A percentile compares a stretch with the other conserved stretches of the same genome.
Evolutionary conservation across 768 basidiomycete species (phyloP).

Genomic region (Neoboletus subvelutipes): DNA sequence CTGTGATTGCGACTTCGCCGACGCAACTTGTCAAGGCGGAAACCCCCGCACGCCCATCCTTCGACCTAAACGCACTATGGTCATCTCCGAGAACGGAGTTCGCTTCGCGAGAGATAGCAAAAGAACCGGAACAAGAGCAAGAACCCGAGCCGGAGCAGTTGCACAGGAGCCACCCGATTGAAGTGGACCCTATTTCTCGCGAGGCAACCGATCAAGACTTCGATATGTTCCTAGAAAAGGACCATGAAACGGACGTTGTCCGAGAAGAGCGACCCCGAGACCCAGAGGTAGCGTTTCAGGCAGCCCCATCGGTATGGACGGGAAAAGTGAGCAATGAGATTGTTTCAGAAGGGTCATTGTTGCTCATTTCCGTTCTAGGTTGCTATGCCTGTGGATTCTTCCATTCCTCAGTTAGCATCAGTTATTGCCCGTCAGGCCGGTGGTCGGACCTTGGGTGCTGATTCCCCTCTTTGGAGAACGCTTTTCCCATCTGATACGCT

Average conservation of each 20-base stretch:
- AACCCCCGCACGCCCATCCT: slow-evolving; percentile 49
- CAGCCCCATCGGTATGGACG: slow-evolving; percentile 64
- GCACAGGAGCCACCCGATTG: slow-evolving; percentile 46
- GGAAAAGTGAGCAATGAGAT: slow-evolving; percentile 57
- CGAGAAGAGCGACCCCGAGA: slow-evolving; percentile 33
- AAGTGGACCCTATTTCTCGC: slow-evolving; percentile 34
- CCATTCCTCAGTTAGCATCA: slow-evolving; percentile 61
- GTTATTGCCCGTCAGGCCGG: slow-evolving; percentile 78
- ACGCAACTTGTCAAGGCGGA: slow-evolving; percentile 40
- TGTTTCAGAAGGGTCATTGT: slow-evolving; percentile 1
- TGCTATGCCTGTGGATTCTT: slow-evolving; percentile 77
- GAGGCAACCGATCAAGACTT: slow-evolving; percentile 78
- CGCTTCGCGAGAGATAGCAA: slow-evolving; percentile 15
- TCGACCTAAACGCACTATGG: slow-evolving; percentile 77
- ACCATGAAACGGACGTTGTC: slow-evolving; percentile 37
- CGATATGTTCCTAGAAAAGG: slow-evolving; percentile 79
- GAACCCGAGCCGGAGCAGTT: slow-evolving; percentile 31
- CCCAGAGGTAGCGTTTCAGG: slow-evolving; percentile 52
- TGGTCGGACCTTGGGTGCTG: slow-evolving; percentile 57
- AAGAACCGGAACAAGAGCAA: slow-evolving; percentile 28
- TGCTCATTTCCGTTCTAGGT: slow-evolving; percentile 46
- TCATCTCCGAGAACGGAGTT: slow-evolving; percentile 43
- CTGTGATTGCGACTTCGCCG: slow-evolving; percentile 24
- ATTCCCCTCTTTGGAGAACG: slow-evolving; percentile 68
- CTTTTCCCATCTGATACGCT: slow-evolving; percentile 72